Percentiles rank a stretch among this genome's conserved stretches.
These are phyloP conservation scores for Elongisporangium undulatum DNA, from an alignment of 352 stramenopile genomes.

Conservation along the genomic window DNA sequence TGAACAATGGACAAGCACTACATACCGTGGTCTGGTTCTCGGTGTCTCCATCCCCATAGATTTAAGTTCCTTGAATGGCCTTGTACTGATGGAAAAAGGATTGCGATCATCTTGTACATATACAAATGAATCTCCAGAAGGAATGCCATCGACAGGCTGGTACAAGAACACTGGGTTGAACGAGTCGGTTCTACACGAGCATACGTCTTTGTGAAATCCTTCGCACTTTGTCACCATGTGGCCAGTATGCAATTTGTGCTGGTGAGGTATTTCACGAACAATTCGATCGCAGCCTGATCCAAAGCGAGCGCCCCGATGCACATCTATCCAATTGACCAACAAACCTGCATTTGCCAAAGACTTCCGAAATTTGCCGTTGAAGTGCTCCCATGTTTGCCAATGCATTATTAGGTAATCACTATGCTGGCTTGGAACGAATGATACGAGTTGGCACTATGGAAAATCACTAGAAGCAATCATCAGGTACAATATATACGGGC, in stretches of 20 bases:
- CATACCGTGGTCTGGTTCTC: too few relatives aligned
- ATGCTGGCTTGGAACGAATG: background rate
- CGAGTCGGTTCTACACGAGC: too few relatives aligned
- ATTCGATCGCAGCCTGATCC: background rate
- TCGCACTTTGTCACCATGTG: background rate
- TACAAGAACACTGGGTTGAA: too few relatives aligned
- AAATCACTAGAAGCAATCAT: slow-evolving; percentile 7
- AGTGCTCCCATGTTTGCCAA: background rate
- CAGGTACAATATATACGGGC: slow-evolving; percentile 14
- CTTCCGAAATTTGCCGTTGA: background rate
- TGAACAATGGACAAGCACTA: too few relatives aligned
- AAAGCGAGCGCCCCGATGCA: background rate
- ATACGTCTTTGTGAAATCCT: too few relatives aligned
- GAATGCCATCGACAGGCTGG: too few relatives aligned
- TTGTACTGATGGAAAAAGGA: too few relatives aligned
- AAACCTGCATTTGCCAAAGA: background rate
- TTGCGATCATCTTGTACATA: too few relatives aligned
- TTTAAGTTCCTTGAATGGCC: too few relatives aligned
- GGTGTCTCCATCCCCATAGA: too few relatives aligned
- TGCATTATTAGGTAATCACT: background rate
- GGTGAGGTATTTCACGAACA: background rate
- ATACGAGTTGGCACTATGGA: slow-evolving; percentile 6
- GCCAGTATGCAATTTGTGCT: background rate
- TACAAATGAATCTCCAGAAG: too few relatives aligned
- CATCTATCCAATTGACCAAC: background rate